Evolutionary conservation across 352 stramenopile genomes (phyloP).

Genomic region (Phytophthora megakarya): DNA sequence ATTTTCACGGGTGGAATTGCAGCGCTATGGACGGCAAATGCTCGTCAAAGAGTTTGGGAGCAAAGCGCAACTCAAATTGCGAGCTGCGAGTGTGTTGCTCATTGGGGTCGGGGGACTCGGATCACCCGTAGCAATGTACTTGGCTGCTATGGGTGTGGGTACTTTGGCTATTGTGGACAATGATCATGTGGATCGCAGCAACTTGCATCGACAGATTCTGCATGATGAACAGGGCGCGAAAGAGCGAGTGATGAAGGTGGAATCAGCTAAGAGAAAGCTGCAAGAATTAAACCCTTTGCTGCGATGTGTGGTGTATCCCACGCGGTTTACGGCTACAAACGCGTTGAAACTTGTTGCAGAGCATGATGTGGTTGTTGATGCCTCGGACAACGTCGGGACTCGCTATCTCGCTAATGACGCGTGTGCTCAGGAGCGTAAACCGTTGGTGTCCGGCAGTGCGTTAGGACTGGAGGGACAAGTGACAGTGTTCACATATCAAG

Average conservation of each 20-base stretch:
- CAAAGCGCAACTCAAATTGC: slow-evolving; percentile 84
- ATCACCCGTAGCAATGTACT: slow-evolving; percentile 94
- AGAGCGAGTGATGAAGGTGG: slow-evolving; percentile 85
- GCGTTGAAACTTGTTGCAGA: slow-evolving; percentile 70
- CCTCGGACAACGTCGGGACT: slow-evolving; percentile 95
- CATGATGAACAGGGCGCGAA: slow-evolving; percentile 86
- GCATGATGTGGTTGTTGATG: slow-evolving; percentile 95
- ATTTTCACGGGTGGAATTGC: slow-evolving; percentile 54
- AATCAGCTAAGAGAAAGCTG: slow-evolving; percentile 74
- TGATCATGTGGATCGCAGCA: slow-evolving; percentile 95
- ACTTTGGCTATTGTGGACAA: slow-evolving; percentile 94
- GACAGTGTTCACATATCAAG: slow-evolving; percentile 92
- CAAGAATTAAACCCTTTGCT: slow-evolving; percentile 86
- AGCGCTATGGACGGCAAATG: slow-evolving; percentile 96
- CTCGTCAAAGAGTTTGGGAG: slow-evolving; percentile 93
- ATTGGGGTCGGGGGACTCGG: slow-evolving; percentile 96
- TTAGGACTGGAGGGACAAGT: slow-evolving; percentile 97
- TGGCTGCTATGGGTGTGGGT: slow-evolving; percentile 94
- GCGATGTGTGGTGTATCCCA: slow-evolving; percentile 44
- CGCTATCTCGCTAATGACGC: slow-evolving; percentile 97
- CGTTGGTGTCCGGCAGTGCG: slow-evolving; percentile 94
- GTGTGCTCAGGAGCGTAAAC: slow-evolving; percentile 83
- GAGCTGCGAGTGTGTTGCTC: slow-evolving; percentile 83
- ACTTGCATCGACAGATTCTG: slow-evolving; percentile 97
- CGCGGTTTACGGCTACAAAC: slow-evolving; percentile 79